Conservation (phyloP, 805 yeast genomes). For the Starmerella stellata region DNA sequence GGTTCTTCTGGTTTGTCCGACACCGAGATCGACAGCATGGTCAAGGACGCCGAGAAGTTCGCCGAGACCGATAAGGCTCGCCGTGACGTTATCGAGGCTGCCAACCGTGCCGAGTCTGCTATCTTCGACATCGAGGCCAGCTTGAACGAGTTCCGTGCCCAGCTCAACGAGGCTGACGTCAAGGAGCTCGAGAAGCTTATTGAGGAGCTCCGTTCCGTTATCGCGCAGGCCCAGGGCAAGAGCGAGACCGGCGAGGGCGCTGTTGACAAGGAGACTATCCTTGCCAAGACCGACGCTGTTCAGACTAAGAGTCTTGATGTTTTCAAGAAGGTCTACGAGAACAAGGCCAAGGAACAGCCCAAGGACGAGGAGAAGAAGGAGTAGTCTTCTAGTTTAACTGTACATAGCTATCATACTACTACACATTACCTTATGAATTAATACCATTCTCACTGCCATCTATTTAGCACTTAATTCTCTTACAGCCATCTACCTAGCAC, state of each 20-base stretch:
- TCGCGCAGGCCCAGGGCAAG: slow-evolving; percentile 49
- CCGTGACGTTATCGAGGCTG: slow-evolving; percentile 65
- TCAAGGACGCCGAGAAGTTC: slow-evolving; percentile 73
- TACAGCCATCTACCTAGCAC: too few species aligned
- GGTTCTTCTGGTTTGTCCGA: slow-evolving; percentile 89
- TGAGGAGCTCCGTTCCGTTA: slow-evolving; percentile 50
- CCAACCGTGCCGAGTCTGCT: slow-evolving; percentile 69
- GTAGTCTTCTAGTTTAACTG: background rate
- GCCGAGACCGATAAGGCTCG: slow-evolving; percentile 76
- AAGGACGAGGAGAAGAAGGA: slow-evolving; percentile 17
- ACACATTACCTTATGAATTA: too few species aligned
- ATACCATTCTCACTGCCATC: too few species aligned
- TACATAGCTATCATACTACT: background rate
- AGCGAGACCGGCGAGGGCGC: slow-evolving; percentile 42
- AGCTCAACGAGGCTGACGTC: slow-evolving; percentile 39
- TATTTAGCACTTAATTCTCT: too few species aligned
- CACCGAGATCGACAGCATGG: slow-evolving; percentile 78
- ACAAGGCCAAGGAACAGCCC: slow-evolving; percentile 23
- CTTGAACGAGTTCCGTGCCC: slow-evolving; percentile 55
- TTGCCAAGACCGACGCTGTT: slow-evolving; percentile 66
- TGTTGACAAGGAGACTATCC: slow-evolving; percentile 44
- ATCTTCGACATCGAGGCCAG: slow-evolving; percentile 82
- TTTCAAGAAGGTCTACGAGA: slow-evolving; percentile 54
- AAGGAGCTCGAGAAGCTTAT: slow-evolving; percentile 39
- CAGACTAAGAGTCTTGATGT: slow-evolving; percentile 66